Conservation (phyloP, 139 green algal species). For the Tetraselmis striata region DNA sequence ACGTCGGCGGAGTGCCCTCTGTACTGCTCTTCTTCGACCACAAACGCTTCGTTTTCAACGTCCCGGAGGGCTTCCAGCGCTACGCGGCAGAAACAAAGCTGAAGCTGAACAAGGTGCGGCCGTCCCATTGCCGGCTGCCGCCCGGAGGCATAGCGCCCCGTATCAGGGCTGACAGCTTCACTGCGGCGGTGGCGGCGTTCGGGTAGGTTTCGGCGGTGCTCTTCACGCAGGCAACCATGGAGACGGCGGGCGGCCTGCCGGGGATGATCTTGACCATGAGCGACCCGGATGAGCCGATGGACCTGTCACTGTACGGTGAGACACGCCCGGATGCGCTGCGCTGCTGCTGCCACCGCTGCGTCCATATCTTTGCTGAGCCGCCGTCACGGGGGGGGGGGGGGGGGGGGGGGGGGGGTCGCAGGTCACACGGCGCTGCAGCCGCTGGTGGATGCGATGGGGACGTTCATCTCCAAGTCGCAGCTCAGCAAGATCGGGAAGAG, state of each 20-base stretch:
- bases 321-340: too few relatives aligned
- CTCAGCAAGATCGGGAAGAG: not conserved
- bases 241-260: slow-evolving; percentile 22
- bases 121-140: too few relatives aligned
- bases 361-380: too few relatives aligned
- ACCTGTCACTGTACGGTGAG: not conserved
- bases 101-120: slow-evolving; percentile 56
- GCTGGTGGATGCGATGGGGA: not conserved
- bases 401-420: too few relatives aligned
- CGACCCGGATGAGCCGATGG: slow-evolving; percentile 5
- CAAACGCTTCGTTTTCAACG: slow-evolving; percentile 89
- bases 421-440: not conserved
- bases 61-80: slow-evolving; percentile 88
- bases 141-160: too few relatives aligned
- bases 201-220: not conserved
- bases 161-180: too few relatives aligned
- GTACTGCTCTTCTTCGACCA: slow-evolving; percentile 89
- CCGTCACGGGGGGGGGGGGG: too few relatives aligned
- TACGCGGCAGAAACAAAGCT: slow-evolving; percentile 77
- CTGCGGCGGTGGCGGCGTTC: too few relatives aligned
- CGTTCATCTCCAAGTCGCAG: not conserved
- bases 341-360: too few relatives aligned
- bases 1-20: slow-evolving; percentile 38
- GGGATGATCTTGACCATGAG: slow-evolving; percentile 21
- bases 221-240: slow-evolving; percentile 24